Evolutionary conservation across 768 basidiomycete genomes (phyloP), one percentile per base, ranked within the genome.

Genomic region (Rhodotorula babjevae): DNA sequence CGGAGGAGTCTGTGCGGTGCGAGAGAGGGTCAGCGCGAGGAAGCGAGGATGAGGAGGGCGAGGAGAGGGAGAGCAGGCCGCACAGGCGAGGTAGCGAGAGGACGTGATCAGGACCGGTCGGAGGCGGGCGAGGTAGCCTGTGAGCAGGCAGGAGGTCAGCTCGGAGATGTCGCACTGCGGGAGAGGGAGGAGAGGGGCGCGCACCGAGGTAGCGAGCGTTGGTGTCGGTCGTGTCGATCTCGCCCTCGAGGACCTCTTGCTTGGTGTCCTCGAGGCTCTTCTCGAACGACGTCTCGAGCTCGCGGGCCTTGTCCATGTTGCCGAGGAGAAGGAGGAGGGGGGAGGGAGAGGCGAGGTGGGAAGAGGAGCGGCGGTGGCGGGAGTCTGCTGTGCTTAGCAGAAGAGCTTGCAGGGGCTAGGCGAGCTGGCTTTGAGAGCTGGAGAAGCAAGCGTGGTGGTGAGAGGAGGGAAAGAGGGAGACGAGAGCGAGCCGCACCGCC

Each of bases 61-160:
- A 36, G 36, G 36, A 69, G 44, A 29, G 46, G 49, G 56, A 23
- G 59, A 42, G 61, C n/a, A n/a, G 49, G 55, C 71, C 85, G 70
- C 82, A 89, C 89, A 92, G 74, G 90, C 90, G 69, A 92, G 81
- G 78, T 93, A 93, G 29, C 91, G 85, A 25, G 85, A 82, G 25
- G 85, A 80, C 27, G 90, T 88, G 33, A 89, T 84, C 65, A 92
- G 80, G 50, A 89, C 90, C 0, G 91, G 92, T 72, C 90, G 83
- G 40, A 92, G 80, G 69, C 91, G 88, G 44, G 89, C 87, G 80
- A 85, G 89, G 79, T 91, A 92, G 11, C 82, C 88, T 82, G 78
- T 90, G 40, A 8, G n/a, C 7, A 18, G 89, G 29, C 8, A 47
- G 31, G 33, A 58, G 16, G 44, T 57, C 14, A 49, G 63, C 14